Evolutionary conservation across 768 basidiomycete species (phyloP).

Genomic region (Russula foetens): DNA sequence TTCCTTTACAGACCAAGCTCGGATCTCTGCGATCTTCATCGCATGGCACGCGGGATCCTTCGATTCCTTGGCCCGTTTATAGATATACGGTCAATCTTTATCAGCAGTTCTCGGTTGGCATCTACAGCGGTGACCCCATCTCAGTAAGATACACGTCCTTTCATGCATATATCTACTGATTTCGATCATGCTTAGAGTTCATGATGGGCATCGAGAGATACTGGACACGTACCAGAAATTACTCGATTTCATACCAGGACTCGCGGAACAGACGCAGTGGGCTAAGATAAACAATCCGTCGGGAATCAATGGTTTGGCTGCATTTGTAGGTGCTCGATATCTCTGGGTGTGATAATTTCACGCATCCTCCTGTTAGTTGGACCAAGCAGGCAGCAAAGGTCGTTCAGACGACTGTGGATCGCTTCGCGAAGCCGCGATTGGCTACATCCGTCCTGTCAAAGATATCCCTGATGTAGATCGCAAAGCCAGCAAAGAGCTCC

Average conservation of each 20-base stretch:
- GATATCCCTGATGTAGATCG: not conserved
- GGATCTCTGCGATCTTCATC: no score
- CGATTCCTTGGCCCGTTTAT: not conserved
- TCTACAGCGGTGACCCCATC: not conserved
- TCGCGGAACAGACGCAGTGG: no score
- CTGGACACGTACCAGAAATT: no score
- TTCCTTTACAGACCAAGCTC: no score
- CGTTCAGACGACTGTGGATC: not conserved
- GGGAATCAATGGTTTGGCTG: not conserved
- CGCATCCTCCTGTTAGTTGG: not conserved
- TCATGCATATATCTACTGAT: not conserved
- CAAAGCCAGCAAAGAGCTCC: not conserved
- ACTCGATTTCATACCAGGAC: no score
- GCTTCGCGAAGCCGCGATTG: not conserved
- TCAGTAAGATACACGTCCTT: not conserved
- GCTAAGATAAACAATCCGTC: no score
- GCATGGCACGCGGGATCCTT: no score
- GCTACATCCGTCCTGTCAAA: not conserved
- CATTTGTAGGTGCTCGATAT: not conserved
- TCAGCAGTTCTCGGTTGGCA: not conserved
- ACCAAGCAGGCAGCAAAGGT: not conserved
- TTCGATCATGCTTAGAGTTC: no score
- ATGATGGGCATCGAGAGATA: no score
- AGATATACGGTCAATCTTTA: not conserved
- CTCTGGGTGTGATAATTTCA: not conserved